Evolutionary conservation across 2,329 filamentous ascomycete genomes (phyloP), one percentile per base, ranked within the genome.

Genomic region (Neonectria coccinea): DNA sequence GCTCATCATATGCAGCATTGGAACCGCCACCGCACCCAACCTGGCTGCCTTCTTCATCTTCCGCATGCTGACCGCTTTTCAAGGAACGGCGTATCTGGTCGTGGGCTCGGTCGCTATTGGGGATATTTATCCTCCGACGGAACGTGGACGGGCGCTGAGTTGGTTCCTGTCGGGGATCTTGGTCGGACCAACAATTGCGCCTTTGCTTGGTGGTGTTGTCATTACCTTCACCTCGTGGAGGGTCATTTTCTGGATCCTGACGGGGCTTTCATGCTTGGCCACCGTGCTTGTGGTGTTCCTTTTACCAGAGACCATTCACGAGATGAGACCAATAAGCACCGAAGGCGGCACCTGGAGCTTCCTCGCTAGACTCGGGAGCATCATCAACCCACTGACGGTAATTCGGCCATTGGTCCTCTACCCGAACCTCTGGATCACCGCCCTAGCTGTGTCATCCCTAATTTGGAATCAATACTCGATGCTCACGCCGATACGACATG

Each of bases 401-500:
- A 44, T 59, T 31, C 55, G 55, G 16, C 60, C 55, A 3, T 18
- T 69, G 8, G 53, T 62, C 27, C 41, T 81, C 1, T 91, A 91
- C 69, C 89, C 89, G 0, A 92, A 92, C 68, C 81, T 92, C 1
- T 79, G 90, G 44, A 79, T 87, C 66, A 82, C 83, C 20, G 87
- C 85, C 1, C 72, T 91, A 2, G 88, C 88, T 1, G 85, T 85
- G 12, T 86, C 84, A 2, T 82, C 84, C 18, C 81, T 92, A 0
- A 85, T 92, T 14, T 92, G 89, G 88, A 92, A 92, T 76, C 91
- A 91, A 79, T 92, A 92, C 76, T 85, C 84, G 3, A 83, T 92
- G 1, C 81, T 91, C 8, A 91, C 89, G 0, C 88, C 87, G 0
- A 91, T 92, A 64, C 87, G 89, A 27, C 91, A 91, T 71, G 86